Conservation (phyloP, 768 basidiomycete genomes). For the Rhodotorula sphaerocarpa region DNA sequence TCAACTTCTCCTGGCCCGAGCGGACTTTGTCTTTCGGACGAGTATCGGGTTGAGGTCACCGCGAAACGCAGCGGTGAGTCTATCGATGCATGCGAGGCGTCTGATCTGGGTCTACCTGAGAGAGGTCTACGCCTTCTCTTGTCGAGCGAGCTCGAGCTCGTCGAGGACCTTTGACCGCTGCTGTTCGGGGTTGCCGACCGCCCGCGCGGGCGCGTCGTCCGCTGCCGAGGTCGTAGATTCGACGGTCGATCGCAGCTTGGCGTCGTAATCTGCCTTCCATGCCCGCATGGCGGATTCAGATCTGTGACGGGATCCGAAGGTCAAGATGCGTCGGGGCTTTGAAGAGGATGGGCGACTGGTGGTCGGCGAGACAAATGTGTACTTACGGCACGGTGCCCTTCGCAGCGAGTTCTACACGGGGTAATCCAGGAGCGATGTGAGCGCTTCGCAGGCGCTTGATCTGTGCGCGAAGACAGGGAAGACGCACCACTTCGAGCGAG, state of each 20-base stretch:
- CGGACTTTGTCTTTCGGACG: no score
- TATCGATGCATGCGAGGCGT: no score
- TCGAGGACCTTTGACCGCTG: constrained; percentile 6
- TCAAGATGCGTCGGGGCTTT: no score
- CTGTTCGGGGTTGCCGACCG: neutral
- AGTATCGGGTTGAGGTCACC: no score
- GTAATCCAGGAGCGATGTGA: neutral
- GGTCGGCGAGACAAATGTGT: neutral
- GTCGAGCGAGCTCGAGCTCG: constrained; percentile 15
- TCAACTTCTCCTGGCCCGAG: no score
- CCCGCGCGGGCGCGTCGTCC: neutral
- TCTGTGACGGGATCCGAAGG: neutral
- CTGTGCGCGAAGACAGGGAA: no score
- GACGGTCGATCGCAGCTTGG: constrained; percentile 9
- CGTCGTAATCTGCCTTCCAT: constrained; percentile 2
- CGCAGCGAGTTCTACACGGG: constrained; percentile 3
- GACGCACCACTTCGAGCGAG: constrained; percentile 23
- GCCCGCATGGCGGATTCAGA: constrained; percentile 9
- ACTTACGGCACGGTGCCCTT: constrained; percentile 5
- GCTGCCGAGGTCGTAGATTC: neutral
- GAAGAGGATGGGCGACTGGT: neutral
- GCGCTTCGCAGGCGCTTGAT: no score
- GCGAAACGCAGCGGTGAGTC: no score
- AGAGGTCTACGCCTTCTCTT: constrained; percentile 11
- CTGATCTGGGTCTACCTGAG: no score